Conservation (phyloP, 2,329 filamentous ascomycete genomes). For the Ophiostoma populinum region DNA sequence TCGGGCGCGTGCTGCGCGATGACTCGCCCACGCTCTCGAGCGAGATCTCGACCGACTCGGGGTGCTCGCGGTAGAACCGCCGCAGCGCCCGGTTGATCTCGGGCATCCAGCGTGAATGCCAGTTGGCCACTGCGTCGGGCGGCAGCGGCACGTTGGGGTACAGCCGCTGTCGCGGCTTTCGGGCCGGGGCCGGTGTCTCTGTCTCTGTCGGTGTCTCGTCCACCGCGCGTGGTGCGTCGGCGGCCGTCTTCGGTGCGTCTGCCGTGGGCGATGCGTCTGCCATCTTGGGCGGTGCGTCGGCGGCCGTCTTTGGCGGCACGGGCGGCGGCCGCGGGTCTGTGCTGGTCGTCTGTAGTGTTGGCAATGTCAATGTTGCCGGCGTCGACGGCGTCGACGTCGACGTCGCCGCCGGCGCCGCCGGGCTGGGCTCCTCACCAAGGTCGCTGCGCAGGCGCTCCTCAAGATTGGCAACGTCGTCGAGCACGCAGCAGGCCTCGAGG, state of each 20-base stretch:
- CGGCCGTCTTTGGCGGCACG: no score
- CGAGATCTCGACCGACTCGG: constrained; percentile 63
- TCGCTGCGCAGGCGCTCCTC: constrained; percentile 36
- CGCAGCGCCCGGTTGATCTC: constrained; percentile 56
- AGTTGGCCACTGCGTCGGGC: constrained; percentile 47
- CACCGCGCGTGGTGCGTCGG: not conserved
- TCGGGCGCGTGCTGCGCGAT: constrained; percentile 47
- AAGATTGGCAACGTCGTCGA: constrained; percentile 40
- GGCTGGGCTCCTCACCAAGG: constrained; percentile 16
- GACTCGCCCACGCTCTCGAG: constrained; percentile 59
- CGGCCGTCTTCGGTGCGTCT: no score
- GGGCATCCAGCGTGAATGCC: constrained; percentile 55
- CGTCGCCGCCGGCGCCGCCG: not conserved
- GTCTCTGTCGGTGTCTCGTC: not conserved
- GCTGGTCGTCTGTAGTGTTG: not conserved
- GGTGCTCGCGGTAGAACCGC: constrained; percentile 53
- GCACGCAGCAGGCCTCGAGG: constrained; percentile 42
- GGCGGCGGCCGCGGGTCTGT: constrained; percentile 4
- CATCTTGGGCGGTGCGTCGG: constrained; percentile 3
- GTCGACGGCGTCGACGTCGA: not conserved
- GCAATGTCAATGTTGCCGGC: not conserved
- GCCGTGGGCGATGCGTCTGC: not conserved
- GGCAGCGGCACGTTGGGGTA: constrained; percentile 42
- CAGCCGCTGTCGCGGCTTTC: constrained; percentile 30
- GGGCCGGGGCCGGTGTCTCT: no score